Evolutionary conservation across 371 early-diverging fungal genomes (phyloP), one percentile per base, ranked within the genome.

Genomic region (Circinella umbellata): DNA sequence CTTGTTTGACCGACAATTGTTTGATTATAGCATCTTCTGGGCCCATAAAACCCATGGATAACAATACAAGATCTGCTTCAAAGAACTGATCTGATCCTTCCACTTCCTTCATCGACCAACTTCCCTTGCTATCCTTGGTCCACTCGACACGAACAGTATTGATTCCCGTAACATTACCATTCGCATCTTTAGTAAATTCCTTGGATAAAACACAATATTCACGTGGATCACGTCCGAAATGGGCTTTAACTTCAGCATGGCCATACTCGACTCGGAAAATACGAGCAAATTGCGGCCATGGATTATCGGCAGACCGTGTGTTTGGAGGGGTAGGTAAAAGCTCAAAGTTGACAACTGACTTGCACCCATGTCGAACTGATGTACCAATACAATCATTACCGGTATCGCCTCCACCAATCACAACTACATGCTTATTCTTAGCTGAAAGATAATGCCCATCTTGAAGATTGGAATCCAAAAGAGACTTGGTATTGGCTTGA

Each of bases 401-500:
- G 11, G 99, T 98, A 78, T 97, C 98, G 66, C 98, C 98, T 73
- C 96, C 98, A 78, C 99, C 99, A 85, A 98, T 97, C 18, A 98
- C 96, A 66, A 97, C 84, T 0, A 97, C 99, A 67, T 94, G 84
- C 86, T 95, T 96, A 80, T 90, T 96, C 75, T 94, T 93, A 37
- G 96, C 97, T 67, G 83, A 88, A 63, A 97, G 76, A 75, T 94
- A 94, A 35, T 84, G 76, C n/a, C 86, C 90, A 76, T 95, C 91
- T 64, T 79, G 76, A 20, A 95, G 76, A 35, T 89, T 87, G 17
- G 89, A 88, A 73, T 96, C 94, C 36, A 97, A 76, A 47, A 97
- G 83, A 53, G 88, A 84, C 86, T 95, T 93, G 49, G 96, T 96
- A 81, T 93, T 96, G 68, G 86, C 86, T 69, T 94, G 94, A 76